Evolutionary conservation across 2,329 filamentous ascomycete species (phyloP), one percentile per base, ranked within the genome.

Genomic region (Aaosphaeria arxii): DNA sequence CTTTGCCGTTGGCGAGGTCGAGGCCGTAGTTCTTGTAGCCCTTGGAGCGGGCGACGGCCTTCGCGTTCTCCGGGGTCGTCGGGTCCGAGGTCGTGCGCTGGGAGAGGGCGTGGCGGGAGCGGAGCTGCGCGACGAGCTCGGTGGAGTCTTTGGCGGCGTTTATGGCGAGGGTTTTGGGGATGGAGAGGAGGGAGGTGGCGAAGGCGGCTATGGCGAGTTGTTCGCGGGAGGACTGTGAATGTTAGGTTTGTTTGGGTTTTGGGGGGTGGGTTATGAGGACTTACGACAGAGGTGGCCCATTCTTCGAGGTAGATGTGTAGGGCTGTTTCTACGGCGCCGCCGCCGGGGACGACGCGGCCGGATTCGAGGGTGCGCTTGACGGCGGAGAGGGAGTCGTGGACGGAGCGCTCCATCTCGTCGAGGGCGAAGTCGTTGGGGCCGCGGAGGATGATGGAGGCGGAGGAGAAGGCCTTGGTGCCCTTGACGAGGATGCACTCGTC

Each of bases 301-400:
- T 99, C 94, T 77, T 99, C 94, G 32, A 99, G 83, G 76, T 97
- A 99, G 70, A 99, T 99, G 77, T 97, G 94, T 57, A 99, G 83
- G 43, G 94, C 94, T n/a, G 94, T 97, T 79, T 99, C 94, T 24
- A 96, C 92, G 40, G 94, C 94, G 67, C 92, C 94, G 57, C 94
- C 94, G 57, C 94, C 94, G 11, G 94, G 94, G 36, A 99, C 94
- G 57, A 99, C 95, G 74, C 89, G 91, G 64, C 94, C 94, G 66
- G 90, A 96, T 77, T 99, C 94, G 6, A 99, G 80, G 3, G 94
- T 96, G 61, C 94, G 85, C 85, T 99, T 99, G 56, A 99, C 91
- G 42, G 94, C 94, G 58, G 89, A 96, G 42, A 99, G 81, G 11
- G 92, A 95, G 74, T 99, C 94, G 76, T 99, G 94, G 13, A 99